Evolutionary conservation across 495 filamentous ascomycete genomes (phyloP).

Genomic region (Penicillium psychrofluorescens): DNA sequence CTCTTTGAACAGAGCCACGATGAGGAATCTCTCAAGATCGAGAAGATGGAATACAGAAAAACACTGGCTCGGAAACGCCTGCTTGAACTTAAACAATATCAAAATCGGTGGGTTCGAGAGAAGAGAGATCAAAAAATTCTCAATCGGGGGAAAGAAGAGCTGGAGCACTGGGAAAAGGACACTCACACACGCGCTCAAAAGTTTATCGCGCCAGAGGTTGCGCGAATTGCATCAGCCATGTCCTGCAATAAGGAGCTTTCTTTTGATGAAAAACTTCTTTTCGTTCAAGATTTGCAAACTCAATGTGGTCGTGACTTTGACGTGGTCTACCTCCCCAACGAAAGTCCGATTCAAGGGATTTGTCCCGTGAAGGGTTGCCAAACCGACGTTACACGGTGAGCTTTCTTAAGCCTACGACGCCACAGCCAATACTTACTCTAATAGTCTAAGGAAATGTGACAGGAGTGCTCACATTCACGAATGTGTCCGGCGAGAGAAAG

Average conservation of each 20-base stretch:
- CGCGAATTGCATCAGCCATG: constrained; percentile 10
- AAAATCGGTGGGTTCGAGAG: constrained; percentile 7
- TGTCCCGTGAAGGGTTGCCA: constrained; percentile 9
- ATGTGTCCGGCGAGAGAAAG: constrained; percentile 4
- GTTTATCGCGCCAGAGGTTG: constrained; percentile 9
- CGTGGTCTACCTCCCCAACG: constrained; percentile 13
- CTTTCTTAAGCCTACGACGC: not conserved
- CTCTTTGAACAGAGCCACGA: not conserved
- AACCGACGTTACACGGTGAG: constrained; percentile 7
- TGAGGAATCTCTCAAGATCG: not conserved
- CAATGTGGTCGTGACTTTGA: constrained; percentile 11
- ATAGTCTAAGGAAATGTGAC: constrained; percentile 9
- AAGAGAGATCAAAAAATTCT: constrained; percentile 12
- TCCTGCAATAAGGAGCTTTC: constrained; percentile 13
- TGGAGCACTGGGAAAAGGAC: not conserved
- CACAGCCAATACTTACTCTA: constrained; percentile 6
- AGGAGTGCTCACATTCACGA: constrained; percentile 14
- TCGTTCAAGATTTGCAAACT: constrained; percentile 10
- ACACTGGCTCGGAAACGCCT: constrained; percentile 5
- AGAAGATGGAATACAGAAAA: constrained; percentile 9
- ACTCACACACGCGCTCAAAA: constrained; percentile 7
- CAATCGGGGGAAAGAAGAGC: constrained; percentile 9
- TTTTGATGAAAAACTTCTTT: constrained; percentile 14
- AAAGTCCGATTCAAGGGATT: constrained; percentile 9
- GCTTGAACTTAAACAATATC: constrained; percentile 10